phyloP scores from a whole-genome alignment of 2,329 filamentous ascomycete species.

The Malbranchea zuffiana region DNA sequence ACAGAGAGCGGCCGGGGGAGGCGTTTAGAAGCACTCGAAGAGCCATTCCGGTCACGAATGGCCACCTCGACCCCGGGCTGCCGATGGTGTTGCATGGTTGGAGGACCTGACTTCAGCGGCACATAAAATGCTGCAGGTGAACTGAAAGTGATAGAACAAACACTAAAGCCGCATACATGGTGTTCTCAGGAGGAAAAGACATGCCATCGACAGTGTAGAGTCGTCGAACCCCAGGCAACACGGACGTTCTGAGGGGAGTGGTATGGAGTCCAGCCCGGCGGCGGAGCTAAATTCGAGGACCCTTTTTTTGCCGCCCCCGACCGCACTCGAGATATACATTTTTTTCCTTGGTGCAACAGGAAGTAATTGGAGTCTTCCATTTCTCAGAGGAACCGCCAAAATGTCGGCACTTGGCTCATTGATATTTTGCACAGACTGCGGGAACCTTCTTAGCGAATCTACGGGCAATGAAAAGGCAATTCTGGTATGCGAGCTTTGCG shows the following conservation, averaged over 20 bases:
- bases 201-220: too few relatives aligned
- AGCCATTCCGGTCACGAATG: slow-evolving; percentile 26
- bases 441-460: slow-evolving; percentile 74
- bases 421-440: slow-evolving; percentile 87
- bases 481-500: slow-evolving; percentile 75
- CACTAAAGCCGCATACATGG: too few relatives aligned
- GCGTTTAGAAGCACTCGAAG: slow-evolving; percentile 20
- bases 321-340: too few relatives aligned
- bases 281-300: too few relatives aligned
- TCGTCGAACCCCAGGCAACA: too few relatives aligned
- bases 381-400: slow-evolving; percentile 12
- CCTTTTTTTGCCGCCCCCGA: too few relatives aligned
- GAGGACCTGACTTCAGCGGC: too few relatives aligned
- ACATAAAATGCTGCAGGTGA: not conserved
- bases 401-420: slow-evolving; percentile 89
- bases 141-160: not conserved
- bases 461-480: slow-evolving; percentile 65
- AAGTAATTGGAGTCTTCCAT: too few relatives aligned
- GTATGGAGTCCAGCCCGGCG: too few relatives aligned
- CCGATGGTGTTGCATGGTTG: slow-evolving; percentile 32
- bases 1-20: slow-evolving; percentile 32
- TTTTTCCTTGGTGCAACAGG: too few relatives aligned
- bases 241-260: too few relatives aligned
- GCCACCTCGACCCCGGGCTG: slow-evolving; percentile 33
- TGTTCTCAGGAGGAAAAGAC: too few relatives aligned